These are phyloP conservation scores for Desmodesmus armatus DNA, from an alignment of 139 green algal species.

Conservation along the genomic window DNA sequence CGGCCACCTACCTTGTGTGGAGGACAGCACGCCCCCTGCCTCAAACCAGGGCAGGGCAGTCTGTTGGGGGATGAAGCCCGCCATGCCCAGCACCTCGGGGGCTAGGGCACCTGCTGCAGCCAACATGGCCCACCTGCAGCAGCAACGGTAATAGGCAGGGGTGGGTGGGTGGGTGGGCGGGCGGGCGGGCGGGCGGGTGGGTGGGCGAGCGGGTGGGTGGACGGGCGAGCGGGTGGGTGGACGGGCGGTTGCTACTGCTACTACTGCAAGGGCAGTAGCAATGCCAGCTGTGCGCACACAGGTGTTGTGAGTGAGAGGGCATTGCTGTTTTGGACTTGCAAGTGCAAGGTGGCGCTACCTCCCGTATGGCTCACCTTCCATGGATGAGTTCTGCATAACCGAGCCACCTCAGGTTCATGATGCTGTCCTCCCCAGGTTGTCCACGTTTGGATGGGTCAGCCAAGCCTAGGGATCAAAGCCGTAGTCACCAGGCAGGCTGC, in stretches of 20 bases:
- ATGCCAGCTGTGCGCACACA: not conserved
- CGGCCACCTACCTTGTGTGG: not conserved
- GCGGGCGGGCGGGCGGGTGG: too few relatives aligned
- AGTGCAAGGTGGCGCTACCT: not conserved
- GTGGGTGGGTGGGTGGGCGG: not conserved
- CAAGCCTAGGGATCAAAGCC: not conserved
- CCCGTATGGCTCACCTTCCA: not conserved
- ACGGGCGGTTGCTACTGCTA: not conserved
- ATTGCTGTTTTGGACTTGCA: not conserved
- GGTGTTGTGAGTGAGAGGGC: not conserved
- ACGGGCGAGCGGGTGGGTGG: not conserved
- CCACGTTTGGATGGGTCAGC: not conserved
- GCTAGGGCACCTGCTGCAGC: not conserved
- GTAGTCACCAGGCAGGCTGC: slow-evolving; percentile 3
- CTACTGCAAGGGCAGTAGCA: not conserved
- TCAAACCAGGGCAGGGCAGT: slow-evolving; percentile 22
- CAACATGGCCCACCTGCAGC: slow-evolving; percentile 1
- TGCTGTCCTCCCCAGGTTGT: not conserved
- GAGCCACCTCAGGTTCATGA: slow-evolving; percentile 14
- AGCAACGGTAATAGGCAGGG: not conserved
- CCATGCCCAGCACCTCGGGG: not conserved
- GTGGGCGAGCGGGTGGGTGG: not conserved
- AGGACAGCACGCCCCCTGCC: not conserved
- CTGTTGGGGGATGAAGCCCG: not conserved
- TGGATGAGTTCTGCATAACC: slow-evolving; percentile 15